A percentile compares a stretch with the other conserved stretches of the same genome.
phyloP scores from a whole-genome alignment of 257 asterid genomes.

The Cordia subcordata region DNA sequence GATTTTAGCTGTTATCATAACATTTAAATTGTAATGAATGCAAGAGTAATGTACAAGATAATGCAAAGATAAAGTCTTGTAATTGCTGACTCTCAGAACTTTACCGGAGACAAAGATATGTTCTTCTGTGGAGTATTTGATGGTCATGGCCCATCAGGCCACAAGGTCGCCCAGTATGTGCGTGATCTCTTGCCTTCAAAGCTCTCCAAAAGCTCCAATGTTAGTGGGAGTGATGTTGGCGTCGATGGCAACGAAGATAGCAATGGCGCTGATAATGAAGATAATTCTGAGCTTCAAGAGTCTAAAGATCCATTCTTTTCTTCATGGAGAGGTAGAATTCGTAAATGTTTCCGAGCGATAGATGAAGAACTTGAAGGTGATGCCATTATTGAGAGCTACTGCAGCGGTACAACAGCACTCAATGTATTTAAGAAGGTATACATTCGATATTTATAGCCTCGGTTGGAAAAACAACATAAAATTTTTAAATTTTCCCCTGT shows the following conservation, averaged over 20 bases:
- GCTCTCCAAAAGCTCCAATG: slow-evolving; percentile 37
- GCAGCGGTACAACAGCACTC: slow-evolving; percentile 84
- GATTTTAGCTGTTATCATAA: too few relatives aligned
- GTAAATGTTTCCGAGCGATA: slow-evolving; percentile 48
- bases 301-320: slow-evolving; percentile 31
- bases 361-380: slow-evolving; percentile 63
- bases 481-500: background rate
- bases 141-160: slow-evolving; percentile 92
- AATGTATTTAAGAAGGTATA: slow-evolving; percentile 61
- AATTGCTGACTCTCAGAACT: slow-evolving; percentile 37
- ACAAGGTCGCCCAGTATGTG: slow-evolving; percentile 64
- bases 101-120: slow-evolving; percentile 65
- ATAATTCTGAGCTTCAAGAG: slow-evolving; percentile 10
- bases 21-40: background rate
- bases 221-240: background rate
- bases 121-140: slow-evolving; percentile 73
- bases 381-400: slow-evolving; percentile 55
- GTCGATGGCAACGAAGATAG: background rate
- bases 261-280: background rate
- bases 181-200: slow-evolving; percentile 68
- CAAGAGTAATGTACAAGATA: background rate
- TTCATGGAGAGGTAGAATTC: slow-evolving; percentile 55
- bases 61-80: background rate
- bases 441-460: too few relatives aligned
- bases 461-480: too few relatives aligned